Evolutionary conservation across 2,329 filamentous ascomycete genomes (phyloP), one percentile per base, ranked within the genome.

Genomic region (Sporothrix dimorphospora): DNA sequence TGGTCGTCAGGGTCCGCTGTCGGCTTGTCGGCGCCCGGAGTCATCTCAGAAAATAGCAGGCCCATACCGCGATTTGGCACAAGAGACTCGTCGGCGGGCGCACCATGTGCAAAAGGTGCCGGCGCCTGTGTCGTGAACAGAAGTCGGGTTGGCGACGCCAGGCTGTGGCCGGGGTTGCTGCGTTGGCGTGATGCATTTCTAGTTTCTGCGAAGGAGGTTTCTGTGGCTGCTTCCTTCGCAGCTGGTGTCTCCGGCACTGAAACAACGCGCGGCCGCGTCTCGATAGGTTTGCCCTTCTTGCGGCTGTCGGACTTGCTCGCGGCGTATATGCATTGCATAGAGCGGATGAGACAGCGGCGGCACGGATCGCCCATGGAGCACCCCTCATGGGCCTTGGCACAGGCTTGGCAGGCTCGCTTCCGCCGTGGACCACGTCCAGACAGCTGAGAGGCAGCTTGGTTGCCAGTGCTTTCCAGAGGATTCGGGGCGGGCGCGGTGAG

Each of bases 321-420:
- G 57, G 19, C 21, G 24, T 66, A 66, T 4, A 66, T 11, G 14
- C 61, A 66, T 21, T 47, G 40, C 61, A 30, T 30, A 4, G 61
- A 47, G 21, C 61, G 61, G 12, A 30, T n/a, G 4, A 66, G 21
- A 49, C 61, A 66, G 2, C 61, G 61, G n/a, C 19, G 24, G 24
- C 61, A 66, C 21, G 61, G 61, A 7, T 47, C 61, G 14, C 61
- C 61, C 24, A 34, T 66, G 14, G 61, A 66, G 40, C 61, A 66
- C 40, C 61, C 19, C 42, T 66, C 61, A 12, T 66, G 61, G 1
- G 61, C 61, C 24, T 47, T 66, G 61, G 61, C 61, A 30, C 61
- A 66, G 12, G 61, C 61, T 21, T 30, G 12, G 16, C 61, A 66
- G 4, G 61, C 61, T 30, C 61, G 24, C 61, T 66, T 47, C 4